Base-by-base conservation (phyloP, 2,329 filamentous ascomycete genomes). In the Pseudogymnoascus verrucosus region DNA sequence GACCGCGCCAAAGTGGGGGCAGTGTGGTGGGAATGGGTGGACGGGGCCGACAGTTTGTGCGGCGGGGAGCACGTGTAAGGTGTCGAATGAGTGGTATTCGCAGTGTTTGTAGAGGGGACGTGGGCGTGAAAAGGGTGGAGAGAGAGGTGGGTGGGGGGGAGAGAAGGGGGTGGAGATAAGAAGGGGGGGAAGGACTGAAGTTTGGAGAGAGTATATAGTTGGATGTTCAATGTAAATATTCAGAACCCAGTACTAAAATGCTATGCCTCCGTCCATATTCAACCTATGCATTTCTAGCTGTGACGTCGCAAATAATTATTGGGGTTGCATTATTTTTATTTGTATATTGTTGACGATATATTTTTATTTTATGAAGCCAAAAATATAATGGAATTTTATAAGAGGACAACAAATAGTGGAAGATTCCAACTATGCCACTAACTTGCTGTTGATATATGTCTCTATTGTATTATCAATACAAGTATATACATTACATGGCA, bases 11-110 rank as follows among this genome's bases (percentile, higher is more conserved):
- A 71, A 71, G 44, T 76, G 68, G 42, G 66, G 62, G 8, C 73
- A 76, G 64, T 76, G 74, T 66, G 74, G 73, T 47, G 74, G 73
- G 37, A 70, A 63, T 61, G 69, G 65, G 19, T 76, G 64, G 62
- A 69, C 65, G 14, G 73, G 72, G 1, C 67, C 70, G 21, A 71
- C 69, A 6, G 64, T 63, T 3, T 74, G 73, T 64, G 69, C 67
- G 7, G 42, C 64, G 23, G 71, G 69, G 5, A 66, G 62, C 10
- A 70, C 65, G 6, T 74, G 73, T 60, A 57, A 19, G 34, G 60
- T 26, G 21, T 23, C 39, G 4, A 67, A 62, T 39, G 34, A 54
- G 36, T 67, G 60, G 57, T 67, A 67, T 36, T 66, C 64, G 26
- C 66, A 67, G 54, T 60, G 54, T n/a, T 37, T 60, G 54, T 60